Percentiles rank a stretch among this genome's conserved stretches.
These are phyloP conservation scores for Lactarius evosmus DNA, from an alignment of 768 basidiomycete genomes.

Conservation along the genomic window DNA sequence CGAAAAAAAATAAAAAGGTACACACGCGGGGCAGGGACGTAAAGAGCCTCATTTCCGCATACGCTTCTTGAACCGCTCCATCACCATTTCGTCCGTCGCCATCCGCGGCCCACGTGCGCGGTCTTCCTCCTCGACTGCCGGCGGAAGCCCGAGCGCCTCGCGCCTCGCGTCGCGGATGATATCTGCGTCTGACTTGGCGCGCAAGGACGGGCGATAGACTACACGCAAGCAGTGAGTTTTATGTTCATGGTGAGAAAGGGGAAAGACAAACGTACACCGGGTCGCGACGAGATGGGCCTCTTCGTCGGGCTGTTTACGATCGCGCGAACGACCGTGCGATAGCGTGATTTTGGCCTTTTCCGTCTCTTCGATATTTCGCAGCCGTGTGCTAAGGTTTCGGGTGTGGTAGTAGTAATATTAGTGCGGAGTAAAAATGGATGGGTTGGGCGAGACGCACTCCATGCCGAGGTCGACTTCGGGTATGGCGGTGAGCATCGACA, in stretches of 20 bases:
- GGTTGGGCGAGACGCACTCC: slow-evolving; percentile 62
- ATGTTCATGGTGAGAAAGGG: slow-evolving; percentile 16
- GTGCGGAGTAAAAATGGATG: neutral
- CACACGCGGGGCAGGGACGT: neutral
- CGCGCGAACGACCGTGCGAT: slow-evolving; percentile 65
- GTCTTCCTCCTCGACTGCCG: slow-evolving; percentile 44
- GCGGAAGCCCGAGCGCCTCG: slow-evolving; percentile 77
- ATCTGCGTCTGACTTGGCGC: slow-evolving; percentile 82
- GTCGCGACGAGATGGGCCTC: slow-evolving; percentile 84
- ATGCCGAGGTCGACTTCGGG: slow-evolving; percentile 98
- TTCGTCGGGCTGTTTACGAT: slow-evolving; percentile 50
- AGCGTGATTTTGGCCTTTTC: slow-evolving; percentile 92
- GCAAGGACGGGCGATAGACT: slow-evolving; percentile 85
- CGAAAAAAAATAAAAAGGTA: neutral
- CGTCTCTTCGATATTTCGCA: slow-evolving; percentile 96
- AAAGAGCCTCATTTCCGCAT: slow-evolving; percentile 62
- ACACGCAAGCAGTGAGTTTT: neutral
- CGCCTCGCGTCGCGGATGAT: slow-evolving; percentile 85
- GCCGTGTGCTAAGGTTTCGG: slow-evolving; percentile 78
- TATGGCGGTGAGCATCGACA: slow-evolving; percentile 96
- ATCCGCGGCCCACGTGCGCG: slow-evolving; percentile 55
- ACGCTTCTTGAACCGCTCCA: slow-evolving; percentile 97
- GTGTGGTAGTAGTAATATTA: too few relatives aligned
- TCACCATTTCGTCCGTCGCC: slow-evolving; percentile 91
- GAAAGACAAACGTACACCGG: slow-evolving; percentile 59